Conservation (phyloP, 306 rosid genomes). For the Crataegus laevigata region DNA sequence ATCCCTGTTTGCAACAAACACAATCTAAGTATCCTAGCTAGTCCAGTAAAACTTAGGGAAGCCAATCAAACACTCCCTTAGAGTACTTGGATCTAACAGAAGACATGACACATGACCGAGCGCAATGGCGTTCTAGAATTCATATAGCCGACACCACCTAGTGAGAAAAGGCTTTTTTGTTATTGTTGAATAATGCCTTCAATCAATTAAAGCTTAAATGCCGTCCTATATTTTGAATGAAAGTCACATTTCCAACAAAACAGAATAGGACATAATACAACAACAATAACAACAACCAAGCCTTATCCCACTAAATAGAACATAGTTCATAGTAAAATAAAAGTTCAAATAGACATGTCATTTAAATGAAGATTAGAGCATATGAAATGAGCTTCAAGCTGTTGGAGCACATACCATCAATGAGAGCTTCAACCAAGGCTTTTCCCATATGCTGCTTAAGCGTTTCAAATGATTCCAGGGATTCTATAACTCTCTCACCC, state of each 20-base stretch:
- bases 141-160: too few species aligned
- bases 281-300: too few species aligned
- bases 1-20: too few species aligned
- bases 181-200: neutral
- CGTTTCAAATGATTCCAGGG: constrained; percentile 44
- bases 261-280: neutral
- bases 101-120: too few species aligned
- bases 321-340: neutral
- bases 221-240: neutral
- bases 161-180: too few species aligned
- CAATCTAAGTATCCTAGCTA: too few species aligned
- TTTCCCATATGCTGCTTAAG: constrained; percentile 37
- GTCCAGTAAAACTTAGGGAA: too few species aligned
- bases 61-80: too few species aligned
- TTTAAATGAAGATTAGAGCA: neutral
- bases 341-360: neutral
- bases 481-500: constrained; percentile 58
- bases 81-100: too few species aligned
- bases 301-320: too few species aligned
- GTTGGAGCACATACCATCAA: constrained; percentile 48
- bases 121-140: too few species aligned
- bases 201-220: neutral
- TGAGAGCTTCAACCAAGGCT: constrained; percentile 46
- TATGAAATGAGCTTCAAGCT: constrained; percentile 13
- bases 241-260: neutral